Evolutionary conservation across 306 rosid genomes (phyloP).

Genomic region (Fragaria nilgerrensis): DNA sequence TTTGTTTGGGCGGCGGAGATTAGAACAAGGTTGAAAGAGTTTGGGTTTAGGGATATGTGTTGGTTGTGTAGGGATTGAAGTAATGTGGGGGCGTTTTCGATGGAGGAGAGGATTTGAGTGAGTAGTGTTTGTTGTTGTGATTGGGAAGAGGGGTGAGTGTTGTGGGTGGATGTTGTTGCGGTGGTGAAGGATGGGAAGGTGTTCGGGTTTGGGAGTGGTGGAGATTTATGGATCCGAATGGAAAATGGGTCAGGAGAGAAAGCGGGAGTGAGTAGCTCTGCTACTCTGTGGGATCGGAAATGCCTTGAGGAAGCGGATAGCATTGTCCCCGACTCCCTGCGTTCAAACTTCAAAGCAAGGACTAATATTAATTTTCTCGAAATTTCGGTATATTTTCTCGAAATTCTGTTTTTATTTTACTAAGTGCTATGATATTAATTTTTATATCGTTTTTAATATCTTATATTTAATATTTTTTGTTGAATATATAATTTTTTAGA

Average conservation of each 20-base stretch:
- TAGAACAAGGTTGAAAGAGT: slow-evolving; percentile 43
- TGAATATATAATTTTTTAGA: too few species aligned
- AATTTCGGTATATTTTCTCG: too few species aligned
- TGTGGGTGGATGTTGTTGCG: slow-evolving; percentile 1
- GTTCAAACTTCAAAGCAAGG: too few species aligned
- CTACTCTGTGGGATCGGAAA: slow-evolving; percentile 1
- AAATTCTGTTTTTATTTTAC: too few species aligned
- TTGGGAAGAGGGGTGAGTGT: slow-evolving; percentile 7
- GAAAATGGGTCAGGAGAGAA: background rate
- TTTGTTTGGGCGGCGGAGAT: slow-evolving; percentile 52
- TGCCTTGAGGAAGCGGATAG: slow-evolving; percentile 5
- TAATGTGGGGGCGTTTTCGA: slow-evolving; percentile 41
- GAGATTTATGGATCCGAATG: slow-evolving; percentile 8
- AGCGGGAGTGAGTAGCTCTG: background rate
- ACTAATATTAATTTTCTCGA: too few species aligned
- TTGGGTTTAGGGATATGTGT: slow-evolving; percentile 32
- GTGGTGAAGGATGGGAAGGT: slow-evolving; percentile 23
- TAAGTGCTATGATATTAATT: too few species aligned
- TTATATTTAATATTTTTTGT: too few species aligned
- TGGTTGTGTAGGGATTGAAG: slow-evolving; percentile 42
- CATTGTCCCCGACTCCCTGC: background rate
- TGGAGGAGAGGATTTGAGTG: slow-evolving; percentile 38
- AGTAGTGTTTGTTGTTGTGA: slow-evolving; percentile 37
- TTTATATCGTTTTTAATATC: too few species aligned
- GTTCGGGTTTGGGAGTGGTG: background rate